Base-by-base conservation (phyloP, 495 filamentous ascomycete genomes). In the Cercophora sp. region DNA sequence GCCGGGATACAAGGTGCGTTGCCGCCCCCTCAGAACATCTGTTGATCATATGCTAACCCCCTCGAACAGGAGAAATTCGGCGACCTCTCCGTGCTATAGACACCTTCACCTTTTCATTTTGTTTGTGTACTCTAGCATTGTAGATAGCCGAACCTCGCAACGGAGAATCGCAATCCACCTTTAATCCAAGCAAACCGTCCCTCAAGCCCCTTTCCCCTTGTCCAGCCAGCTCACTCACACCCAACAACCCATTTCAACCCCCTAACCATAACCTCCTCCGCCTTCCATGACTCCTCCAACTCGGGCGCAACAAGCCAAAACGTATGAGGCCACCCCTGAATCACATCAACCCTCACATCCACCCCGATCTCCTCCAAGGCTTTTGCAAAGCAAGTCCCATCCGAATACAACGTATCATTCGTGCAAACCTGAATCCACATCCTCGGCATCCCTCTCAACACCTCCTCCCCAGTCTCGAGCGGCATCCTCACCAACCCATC, bases 1-100 rank as follows among this genome's bases (percentile, higher is more conserved):
- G 61, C 89, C 94, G 42, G 94, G 94, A 67, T 99, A 99, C 86
- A 96, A 96, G 89, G 91, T 89, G 73, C 54, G 83, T n/a, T n/a
- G n/a, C n/a, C n/a, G n/a, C n/a, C n/a, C n/a, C n/a, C n/a, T n/a
- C n/a, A n/a, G n/a, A n/a, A n/a, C n/a, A n/a, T n/a, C n/a, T n/a
- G n/a, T n/a, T n/a, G n/a, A n/a, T n/a, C n/a, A n/a, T n/a, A n/a
- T n/a, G n/a, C n/a, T n/a, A n/a, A n/a, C n/a, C n/a, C n/a, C n/a
- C 36, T 15, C 23, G 22, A 37, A 54, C 60, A 96, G 91, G 92
- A 97, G 84, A 95, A 89, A 83, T 97, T 97, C 79, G 92, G 92
- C 79, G 89, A 97, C 69, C 84, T 96, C 58, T 90, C 91, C 52
- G 70, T 95, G 51, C 76, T 96, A 61, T 97, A 94, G 82, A 80